Evolutionary conservation across 2,329 filamentous ascomycete species (phyloP), one percentile per base, ranked within the genome.

Genomic region (Diplocarpon rosae): DNA sequence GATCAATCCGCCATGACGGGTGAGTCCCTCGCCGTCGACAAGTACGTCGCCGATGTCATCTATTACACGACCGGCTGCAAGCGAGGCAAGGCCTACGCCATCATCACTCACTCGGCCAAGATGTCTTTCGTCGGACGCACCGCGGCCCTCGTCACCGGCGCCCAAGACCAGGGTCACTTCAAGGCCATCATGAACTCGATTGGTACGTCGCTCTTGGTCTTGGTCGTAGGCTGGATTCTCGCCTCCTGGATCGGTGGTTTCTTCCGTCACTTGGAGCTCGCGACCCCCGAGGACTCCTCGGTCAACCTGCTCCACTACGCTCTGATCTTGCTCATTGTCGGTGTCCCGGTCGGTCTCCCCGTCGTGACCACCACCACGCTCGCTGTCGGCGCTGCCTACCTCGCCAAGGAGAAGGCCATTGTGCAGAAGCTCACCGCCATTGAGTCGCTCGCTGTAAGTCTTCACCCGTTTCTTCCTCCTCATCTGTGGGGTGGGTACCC

Each of bases 181-280:
- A 85, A 87, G 71, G 81, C 81, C 54, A 83, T 86, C 71, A 86
- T 86, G 83, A 80, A 86, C 75, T 81, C 76, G 61, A 86, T 87
- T 60, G 82, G 82, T 66, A 85, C 80, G 42, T 69, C 78, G 49
- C 72, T 87, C 45, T 72, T 87, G 56, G 80, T 86, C 57, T 70
- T 86, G 51, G 83, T 86, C 68, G 80, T 86, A 66, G 81, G 83
- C 68, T 86, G 75, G 72, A 84, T 86, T 64, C 71, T 87, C 58
- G 68, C 75, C 45, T 73, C 80, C 56, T 86, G 83, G 83, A 83
- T 86, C 55, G 82, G 83, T 65, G 82, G 80, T 63, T 87, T 87
- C 75, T 85, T 78, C 75, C 81, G 77, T 62, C 69, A 83, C 66
- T 62, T 85, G 52, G 69, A 70, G 54, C 76, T 86, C 56, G 75